Evolutionary conservation across 768 basidiomycete species (phyloP).

Genomic region (Lentinus tigrinus): DNA sequence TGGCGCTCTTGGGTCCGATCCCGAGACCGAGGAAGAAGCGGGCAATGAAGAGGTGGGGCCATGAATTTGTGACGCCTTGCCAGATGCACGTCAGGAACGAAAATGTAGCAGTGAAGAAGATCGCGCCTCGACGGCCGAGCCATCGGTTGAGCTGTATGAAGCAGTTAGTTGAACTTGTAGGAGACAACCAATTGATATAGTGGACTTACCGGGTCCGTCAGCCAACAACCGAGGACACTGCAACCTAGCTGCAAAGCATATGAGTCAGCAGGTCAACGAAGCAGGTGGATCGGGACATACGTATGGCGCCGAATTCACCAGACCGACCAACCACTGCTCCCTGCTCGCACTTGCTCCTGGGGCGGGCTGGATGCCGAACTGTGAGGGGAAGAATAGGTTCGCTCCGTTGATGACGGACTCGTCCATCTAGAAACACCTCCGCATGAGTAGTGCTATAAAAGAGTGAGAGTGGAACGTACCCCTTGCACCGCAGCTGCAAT

Average conservation of each 20-base stretch:
- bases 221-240: conserved; percentile 57
- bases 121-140: conserved; percentile 51
- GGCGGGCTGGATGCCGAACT: conserved; percentile 49
- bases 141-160: conserved; percentile 7
- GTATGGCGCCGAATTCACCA: conserved; percentile 66
- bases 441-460: conserved; percentile 29
- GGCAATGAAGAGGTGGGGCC: conserved; percentile 53
- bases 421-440: conserved; percentile 44
- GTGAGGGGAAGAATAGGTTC: conserved; percentile 48
- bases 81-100: conserved; percentile 49
- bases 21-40: conserved; percentile 51
- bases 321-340: conserved; percentile 72
- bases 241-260: conserved; percentile 40
- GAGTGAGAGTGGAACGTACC: conserved; percentile 27
- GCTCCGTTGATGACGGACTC: conserved; percentile 56
- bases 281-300: conserved; percentile 29
- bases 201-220: conserved; percentile 67
- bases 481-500: conserved; percentile 78
- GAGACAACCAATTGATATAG: neutral
- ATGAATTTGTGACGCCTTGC: conserved; percentile 49
- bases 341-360: conserved; percentile 13
- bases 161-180: neutral
- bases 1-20: conserved; percentile 58
- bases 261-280: neutral
- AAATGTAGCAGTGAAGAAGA: conserved; percentile 45